Evolutionary conservation across 1,284 basidiomycete species (phyloP), one percentile per base, ranked within the genome.

Genomic region (Tremellales sp.): DNA sequence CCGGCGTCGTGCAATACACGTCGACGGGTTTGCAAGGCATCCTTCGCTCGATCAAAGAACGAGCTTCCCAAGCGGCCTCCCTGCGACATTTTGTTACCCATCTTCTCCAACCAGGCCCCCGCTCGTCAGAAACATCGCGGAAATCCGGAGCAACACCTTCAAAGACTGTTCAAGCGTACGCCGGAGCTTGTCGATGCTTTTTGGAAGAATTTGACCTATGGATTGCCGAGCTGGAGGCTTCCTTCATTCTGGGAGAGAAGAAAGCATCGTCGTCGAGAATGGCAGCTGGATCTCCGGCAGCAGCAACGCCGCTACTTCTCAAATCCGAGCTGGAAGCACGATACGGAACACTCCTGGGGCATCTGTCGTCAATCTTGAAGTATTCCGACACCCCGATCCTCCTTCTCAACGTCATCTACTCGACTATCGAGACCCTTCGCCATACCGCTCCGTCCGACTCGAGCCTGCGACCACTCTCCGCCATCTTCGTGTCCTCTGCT

Each of bases 161-260:
- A 2, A 79, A 79, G 33, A 89, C 86, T 0, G 71, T 84, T 12
- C 85, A 90, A 62, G 88, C 89, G 0, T 89, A 89, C 62, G 80
- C 84, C 0, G 86, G 87, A 48, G 85, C 85, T 0, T 71, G 88
- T 36, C 81, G 82, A 39, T 52, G 66, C 7, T 78, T 85, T 45
- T 67, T 89, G 3, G 75, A 75, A 14, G 54, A 56, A 0, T 80
- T 88, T 48, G 79, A 85, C 47, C 57, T 57, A 3, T 91, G 86
- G 86, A 84, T 86, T 53, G 80, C 86, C 0, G 67, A 70, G 2
- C 76, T 75, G 39, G 88, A 92, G 68, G 79, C 83, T 51, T 72
- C 73, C 0, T 82, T 89, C 37, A 80, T 79, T 57, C 71, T 73
- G 3, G 52, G 57, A 18, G 31, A n/a, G 7, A 14, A 6, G 27